Evolutionary conservation across 768 basidiomycete genomes (phyloP).

Genomic region (Pleurotus tuber-regium): DNA sequence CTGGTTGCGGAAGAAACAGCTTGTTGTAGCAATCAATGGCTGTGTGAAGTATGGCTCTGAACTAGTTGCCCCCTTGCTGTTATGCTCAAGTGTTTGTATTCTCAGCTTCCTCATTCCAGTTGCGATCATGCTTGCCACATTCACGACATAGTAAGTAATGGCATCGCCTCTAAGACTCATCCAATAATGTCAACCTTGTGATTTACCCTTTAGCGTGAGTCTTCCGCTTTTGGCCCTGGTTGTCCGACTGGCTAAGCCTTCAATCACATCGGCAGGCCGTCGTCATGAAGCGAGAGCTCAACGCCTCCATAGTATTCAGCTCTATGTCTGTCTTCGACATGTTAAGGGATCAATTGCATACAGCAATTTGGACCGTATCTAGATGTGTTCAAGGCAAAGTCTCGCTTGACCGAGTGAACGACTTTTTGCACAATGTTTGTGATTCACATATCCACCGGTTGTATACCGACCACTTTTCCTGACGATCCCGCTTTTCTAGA

Average conservation of each 20-base stretch:
- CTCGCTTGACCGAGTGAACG: conserved; percentile 53
- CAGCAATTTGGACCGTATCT: conserved; percentile 27
- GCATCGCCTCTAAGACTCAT: too few relatives aligned
- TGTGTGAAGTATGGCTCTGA: conserved; percentile 43
- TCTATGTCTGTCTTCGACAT: conserved; percentile 63
- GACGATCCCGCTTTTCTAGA: conserved; percentile 21
- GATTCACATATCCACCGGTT: too few relatives aligned
- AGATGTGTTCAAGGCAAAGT: conserved; percentile 45
- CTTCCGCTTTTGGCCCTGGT: too few relatives aligned
- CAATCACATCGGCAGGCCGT: conserved; percentile 31
- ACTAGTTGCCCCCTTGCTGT: not conserved
- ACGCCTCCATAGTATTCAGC: conserved; percentile 45
- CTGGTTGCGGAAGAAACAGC: conserved; percentile 50
- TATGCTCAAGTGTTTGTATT: not conserved
- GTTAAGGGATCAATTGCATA: conserved; percentile 49
- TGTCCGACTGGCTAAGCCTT: too few relatives aligned
- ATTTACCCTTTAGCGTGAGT: too few relatives aligned
- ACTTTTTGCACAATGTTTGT: conserved; percentile 38
- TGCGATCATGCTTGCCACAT: conserved; percentile 64
- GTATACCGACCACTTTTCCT: not conserved
- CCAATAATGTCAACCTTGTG: too few relatives aligned
- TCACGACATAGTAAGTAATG: conserved; percentile 54
- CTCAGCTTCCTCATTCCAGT: conserved; percentile 58
- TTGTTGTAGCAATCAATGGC: conserved; percentile 45
- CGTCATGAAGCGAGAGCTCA: conserved; percentile 38